Conservation (phyloP, 345 rosid genomes). For the Aethionema arabicum region DNA sequence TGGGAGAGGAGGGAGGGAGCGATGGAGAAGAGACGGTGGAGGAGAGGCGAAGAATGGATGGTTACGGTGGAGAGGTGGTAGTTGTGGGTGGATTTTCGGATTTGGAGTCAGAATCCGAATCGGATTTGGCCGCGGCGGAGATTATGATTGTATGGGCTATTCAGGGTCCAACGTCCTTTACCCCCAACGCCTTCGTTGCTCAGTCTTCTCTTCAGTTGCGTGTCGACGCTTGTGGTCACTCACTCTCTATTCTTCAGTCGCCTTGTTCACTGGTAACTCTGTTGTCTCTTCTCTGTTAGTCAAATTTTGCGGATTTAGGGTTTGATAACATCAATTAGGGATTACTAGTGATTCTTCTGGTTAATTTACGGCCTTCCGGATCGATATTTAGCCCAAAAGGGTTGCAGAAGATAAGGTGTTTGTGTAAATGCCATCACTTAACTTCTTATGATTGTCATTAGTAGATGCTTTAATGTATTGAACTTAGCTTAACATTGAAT, state of each 20-base stretch:
- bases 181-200: constrained; percentile 71
- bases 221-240: constrained; percentile 86
- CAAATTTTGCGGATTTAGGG: background rate
- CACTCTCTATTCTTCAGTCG: constrained; percentile 77
- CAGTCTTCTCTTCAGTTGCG: constrained; percentile 77
- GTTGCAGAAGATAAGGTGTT: background rate
- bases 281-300: constrained; percentile 10
- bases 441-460: background rate
- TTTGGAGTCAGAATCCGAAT: constrained; percentile 36
- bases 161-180: constrained; percentile 73
- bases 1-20: constrained; percentile 30
- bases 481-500: background rate
- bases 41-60: constrained; percentile 44
- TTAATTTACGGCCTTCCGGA: background rate
- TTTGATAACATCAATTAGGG: background rate
- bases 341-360: background rate
- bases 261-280: constrained; percentile 81
- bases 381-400: background rate
- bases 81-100: constrained; percentile 36
- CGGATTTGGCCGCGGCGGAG: constrained; percentile 75
- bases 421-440: background rate
- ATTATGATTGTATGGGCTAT: constrained; percentile 89
- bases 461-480: background rate
- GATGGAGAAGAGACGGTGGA: constrained; percentile 36
- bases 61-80: constrained; percentile 61